phyloP scores from a whole-genome alignment of 805 yeast genomes.

The Kodamaea kaohsiungensis region DNA sequence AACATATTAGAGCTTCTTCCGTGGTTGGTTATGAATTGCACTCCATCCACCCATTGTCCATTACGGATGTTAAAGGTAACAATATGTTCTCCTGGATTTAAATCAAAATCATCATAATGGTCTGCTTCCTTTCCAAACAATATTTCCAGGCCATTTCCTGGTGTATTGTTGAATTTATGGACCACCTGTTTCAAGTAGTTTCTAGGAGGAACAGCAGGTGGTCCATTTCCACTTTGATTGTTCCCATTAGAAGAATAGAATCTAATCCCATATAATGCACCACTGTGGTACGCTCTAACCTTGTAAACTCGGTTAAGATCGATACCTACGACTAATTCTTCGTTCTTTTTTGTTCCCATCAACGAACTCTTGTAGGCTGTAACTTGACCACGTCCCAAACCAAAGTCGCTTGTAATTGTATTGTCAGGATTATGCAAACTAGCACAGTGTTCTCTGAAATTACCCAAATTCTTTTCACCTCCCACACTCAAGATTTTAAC shows the following conservation, averaged over 20 bases:
- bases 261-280: slow-evolving; percentile 80
- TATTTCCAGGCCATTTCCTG: slow-evolving; percentile 10
- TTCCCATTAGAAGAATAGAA: slow-evolving; percentile 33
- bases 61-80: slow-evolving; percentile 62
- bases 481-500: slow-evolving; percentile 61
- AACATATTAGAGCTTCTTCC: slow-evolving; percentile 56
- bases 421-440: slow-evolving; percentile 4
- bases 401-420: slow-evolving; percentile 38
- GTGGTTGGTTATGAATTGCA: slow-evolving; percentile 64
- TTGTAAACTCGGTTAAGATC: slow-evolving; percentile 42
- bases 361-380: slow-evolving; percentile 40
- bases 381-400: slow-evolving; percentile 40
- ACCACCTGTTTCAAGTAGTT: slow-evolving; percentile 27
- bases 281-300: slow-evolving; percentile 70
- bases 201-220: slow-evolving; percentile 51
- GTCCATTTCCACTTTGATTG: slow-evolving; percentile 1
- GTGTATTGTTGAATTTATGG: slow-evolving; percentile 1
- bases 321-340: slow-evolving; percentile 27
- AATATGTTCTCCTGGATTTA: slow-evolving; percentile 61
- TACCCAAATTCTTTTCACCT: slow-evolving; percentile 57
- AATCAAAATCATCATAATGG: slow-evolving; percentile 54
- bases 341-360: slow-evolving; percentile 28
- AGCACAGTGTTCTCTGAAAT: slow-evolving; percentile 39
- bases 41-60: slow-evolving; percentile 90
- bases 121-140: slow-evolving; percentile 54